Evolutionary conservation across 2,329 filamentous ascomycete species (phyloP), one percentile per base, ranked within the genome.

Genomic region (Trichoderma lentiforme): DNA sequence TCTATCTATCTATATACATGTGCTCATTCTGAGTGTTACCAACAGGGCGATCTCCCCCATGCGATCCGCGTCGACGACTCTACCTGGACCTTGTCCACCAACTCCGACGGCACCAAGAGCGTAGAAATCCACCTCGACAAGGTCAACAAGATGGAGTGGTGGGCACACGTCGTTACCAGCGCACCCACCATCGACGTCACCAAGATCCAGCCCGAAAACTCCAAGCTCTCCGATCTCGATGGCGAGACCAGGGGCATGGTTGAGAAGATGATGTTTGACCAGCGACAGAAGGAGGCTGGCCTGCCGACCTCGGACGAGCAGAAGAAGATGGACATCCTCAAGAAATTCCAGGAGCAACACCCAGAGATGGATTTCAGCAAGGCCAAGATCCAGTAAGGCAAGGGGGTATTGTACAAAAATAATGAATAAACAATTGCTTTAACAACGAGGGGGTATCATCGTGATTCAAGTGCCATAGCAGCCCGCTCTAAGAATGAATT

Each of bases 181-280:
- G 95, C 95, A 4, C 96, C 96, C 74, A 93, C 92, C 83, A 97
- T 99, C 82, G 96, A 99, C 84, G 94, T 97, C 43, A 91, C 91
- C 77, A 98, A 97, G 86, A 98, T 99, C 83, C 89, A 91, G 80
- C 96, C 96, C 26, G 96, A 98, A 84, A 95, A 92, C 80, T 95
- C 92, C 80, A 97, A 94, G 82, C 86, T 99, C 78, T 91, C 92
- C 71, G 96, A 99, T 81, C 86, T 99, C 76, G 95, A 98, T 80
- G 96, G 96, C 73, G 93, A 97, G 86, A 99, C 96, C 69, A 89
- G 96, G 75, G 89, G 91, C 72, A 98, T 99, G 95, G 96, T 99
- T 58, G 96, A 99, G 90, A 99, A 99, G 89, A 99, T 99, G 96
- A 99, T 99, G 96, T 99, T 89, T 79, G 96, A 99, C 85, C 96